Evolutionary conservation across 495 filamentous ascomycete genomes (phyloP), one percentile per base, ranked within the genome.

Genomic region (Penicillium cosmopolitanum): DNA sequence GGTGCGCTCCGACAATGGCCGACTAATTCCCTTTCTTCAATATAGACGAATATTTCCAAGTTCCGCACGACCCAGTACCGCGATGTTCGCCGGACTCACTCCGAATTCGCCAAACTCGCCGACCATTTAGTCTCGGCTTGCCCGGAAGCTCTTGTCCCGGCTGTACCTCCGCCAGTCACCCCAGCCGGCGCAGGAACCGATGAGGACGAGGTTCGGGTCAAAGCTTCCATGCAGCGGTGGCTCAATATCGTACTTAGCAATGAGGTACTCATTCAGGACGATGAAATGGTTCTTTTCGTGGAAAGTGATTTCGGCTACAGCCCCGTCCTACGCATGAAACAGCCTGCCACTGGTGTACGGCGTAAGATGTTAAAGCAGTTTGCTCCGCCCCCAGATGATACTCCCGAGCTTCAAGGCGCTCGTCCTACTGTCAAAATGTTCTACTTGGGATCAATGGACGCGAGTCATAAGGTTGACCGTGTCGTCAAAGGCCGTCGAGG

Each of bases 251-350:
- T 99, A 6, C 92, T 96, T 68, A 83, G 84, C 64, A 98, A 96
- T 65, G 93, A 97, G 38, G 87, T 96, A 2, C 83, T 99, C 6
- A 96, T 95, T 73, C 85, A 91, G 35, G 96, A 99, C 71, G 93
- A 97, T 58, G 96, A 99, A 72, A 91, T 98, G 83, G 87, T 96
- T 5, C 85, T 97, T 40, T 99, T 99, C 60, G 93, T 98, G 21
- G 96, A 99, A 72, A 95, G 92, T 65, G 96, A 99, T 73, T 96
- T 96, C 72, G 96, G 96, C 21, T 99, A 99, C 71, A 96, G 92
- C 66, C 96, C 96, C 5, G 89, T 98, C 60, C 87, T 98, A 18
- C 87, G 92, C 65, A 89, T 92, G 81, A 97, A 96, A 78, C 96
- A 99, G 74, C 96, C 96, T 6, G 96, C 96, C 15, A 99, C 96